These are phyloP conservation scores for Monosporozyma aquatica DNA, from an alignment of 805 yeast species.

Conservation along the genomic window DNA sequence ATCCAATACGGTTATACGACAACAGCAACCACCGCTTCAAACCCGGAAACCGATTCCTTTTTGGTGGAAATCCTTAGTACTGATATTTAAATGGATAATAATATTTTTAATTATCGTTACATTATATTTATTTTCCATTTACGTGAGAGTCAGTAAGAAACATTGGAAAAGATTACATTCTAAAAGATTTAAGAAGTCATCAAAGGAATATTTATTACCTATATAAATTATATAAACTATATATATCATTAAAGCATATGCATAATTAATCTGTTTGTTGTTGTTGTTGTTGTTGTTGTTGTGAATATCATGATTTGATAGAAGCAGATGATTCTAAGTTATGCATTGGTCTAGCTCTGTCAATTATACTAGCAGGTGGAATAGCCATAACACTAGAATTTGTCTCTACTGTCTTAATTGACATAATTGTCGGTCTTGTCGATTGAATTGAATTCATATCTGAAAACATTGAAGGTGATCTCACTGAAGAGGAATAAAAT, in stretches of 20 bases:
- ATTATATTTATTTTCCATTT: constrained; percentile 23
- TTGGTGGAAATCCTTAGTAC: not conserved
- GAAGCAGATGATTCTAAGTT: constrained; percentile 8
- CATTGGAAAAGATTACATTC: constrained; percentile 8
- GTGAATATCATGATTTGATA: constrained; percentile 16
- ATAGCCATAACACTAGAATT: constrained; percentile 62
- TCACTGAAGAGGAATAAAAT: constrained; percentile 28
- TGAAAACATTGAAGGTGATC: constrained; percentile 31
- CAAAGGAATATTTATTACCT: not conserved
- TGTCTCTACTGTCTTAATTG: constrained; percentile 36
- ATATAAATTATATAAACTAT: constrained; percentile 5
- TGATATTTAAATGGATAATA: constrained; percentile 3
- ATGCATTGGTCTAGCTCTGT: constrained; percentile 31
- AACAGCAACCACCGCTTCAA: not conserved
- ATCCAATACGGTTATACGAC: not conserved
- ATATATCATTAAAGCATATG: too few relatives aligned
- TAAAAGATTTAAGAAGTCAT: not conserved
- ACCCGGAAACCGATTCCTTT: too few relatives aligned
- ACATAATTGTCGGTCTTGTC: constrained; percentile 30
- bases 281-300: constrained; percentile 15
- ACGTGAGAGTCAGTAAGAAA: constrained; percentile 19
- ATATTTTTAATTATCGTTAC: constrained; percentile 2
- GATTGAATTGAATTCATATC: constrained; percentile 30
- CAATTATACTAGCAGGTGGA: constrained; percentile 66
- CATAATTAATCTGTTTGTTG: constrained; percentile 14